These are phyloP conservation scores for Martensiomyces pterosporus DNA, from an alignment of 192 early-diverging fungal genomes.

Conservation along the genomic window DNA sequence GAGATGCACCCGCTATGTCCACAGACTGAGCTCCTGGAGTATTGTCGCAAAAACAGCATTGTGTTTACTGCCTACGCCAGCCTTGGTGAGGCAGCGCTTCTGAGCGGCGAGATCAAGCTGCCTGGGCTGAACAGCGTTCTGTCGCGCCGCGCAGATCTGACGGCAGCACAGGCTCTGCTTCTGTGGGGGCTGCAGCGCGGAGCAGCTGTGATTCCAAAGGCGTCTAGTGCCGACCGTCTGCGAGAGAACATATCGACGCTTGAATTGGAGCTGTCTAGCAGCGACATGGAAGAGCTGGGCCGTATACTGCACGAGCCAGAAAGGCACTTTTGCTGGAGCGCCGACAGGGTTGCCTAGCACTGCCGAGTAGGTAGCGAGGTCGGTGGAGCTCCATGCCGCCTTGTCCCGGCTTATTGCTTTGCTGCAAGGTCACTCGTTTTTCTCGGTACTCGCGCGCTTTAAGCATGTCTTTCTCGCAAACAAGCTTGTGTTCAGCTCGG, in stretches of 20 bases:
- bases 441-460: too few relatives aligned
- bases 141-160: constrained; percentile 19
- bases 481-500: too few relatives aligned
- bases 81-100: constrained; percentile 56
- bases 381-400: too few relatives aligned
- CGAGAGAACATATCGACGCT: constrained; percentile 21
- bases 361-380: too few relatives aligned
- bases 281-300: constrained; percentile 11
- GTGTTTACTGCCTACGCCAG: constrained; percentile 68
- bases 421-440: too few relatives aligned
- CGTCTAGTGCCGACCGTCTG: constrained; percentile 24
- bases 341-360: constrained; percentile 4
- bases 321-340: constrained; percentile 26
- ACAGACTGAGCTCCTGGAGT: constrained; percentile 55
- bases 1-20: constrained; percentile 65
- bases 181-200: constrained; percentile 66
- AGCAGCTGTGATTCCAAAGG: constrained; percentile 66
- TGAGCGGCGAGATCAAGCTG: constrained; percentile 12
- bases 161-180: constrained; percentile 53
- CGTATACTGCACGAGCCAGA: not conserved
- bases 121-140: constrained; percentile 20
- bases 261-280: not conserved
- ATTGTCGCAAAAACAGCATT: constrained; percentile 55
- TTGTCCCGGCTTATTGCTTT: too few relatives aligned
- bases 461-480: too few relatives aligned